These are phyloP conservation scores for Leishmania guyanensis DNA, from an alignment of 208 protist genomes.

Conservation along the genomic window DNA sequence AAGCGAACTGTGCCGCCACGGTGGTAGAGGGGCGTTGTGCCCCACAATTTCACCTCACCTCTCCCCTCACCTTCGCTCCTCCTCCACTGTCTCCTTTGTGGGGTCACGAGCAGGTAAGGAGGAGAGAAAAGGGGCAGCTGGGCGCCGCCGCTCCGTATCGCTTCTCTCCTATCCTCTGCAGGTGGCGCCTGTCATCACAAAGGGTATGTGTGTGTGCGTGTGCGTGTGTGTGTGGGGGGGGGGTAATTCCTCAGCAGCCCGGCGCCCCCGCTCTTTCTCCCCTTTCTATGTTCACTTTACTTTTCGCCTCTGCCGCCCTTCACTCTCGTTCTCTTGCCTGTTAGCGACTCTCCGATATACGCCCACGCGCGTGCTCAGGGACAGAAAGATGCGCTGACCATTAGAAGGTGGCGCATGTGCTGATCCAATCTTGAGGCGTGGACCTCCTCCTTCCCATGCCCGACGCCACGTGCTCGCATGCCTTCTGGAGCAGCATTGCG, in stretches of 20 bases:
- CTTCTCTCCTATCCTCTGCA: background rate
- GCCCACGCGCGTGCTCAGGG: background rate
- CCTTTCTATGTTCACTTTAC: too few relatives aligned
- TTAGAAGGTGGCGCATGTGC: background rate
- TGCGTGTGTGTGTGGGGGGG: too few relatives aligned
- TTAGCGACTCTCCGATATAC: background rate
- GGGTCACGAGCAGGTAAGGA: too few relatives aligned
- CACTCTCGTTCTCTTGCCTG: background rate
- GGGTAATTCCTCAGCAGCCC: background rate
- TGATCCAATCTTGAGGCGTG: background rate
- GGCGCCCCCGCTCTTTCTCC: background rate
- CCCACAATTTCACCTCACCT: background rate
- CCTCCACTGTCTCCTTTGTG: background rate
- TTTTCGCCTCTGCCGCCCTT: background rate
- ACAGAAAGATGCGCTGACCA: background rate
- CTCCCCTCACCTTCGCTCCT: background rate
- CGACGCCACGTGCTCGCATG: conserved; percentile 16
- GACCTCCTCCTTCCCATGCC: conserved; percentile 16
- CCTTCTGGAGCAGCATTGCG: conserved; percentile 46
- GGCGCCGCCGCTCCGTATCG: too few relatives aligned
- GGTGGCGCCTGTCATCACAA: background rate
- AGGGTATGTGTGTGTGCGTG: too few relatives aligned
- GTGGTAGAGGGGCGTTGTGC: background rate
- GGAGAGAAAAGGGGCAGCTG: too few relatives aligned
- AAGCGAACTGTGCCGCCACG: background rate